Conservation (phyloP, 805 yeast genomes). For the Hanseniaspora hatyaiensis region DNA sequence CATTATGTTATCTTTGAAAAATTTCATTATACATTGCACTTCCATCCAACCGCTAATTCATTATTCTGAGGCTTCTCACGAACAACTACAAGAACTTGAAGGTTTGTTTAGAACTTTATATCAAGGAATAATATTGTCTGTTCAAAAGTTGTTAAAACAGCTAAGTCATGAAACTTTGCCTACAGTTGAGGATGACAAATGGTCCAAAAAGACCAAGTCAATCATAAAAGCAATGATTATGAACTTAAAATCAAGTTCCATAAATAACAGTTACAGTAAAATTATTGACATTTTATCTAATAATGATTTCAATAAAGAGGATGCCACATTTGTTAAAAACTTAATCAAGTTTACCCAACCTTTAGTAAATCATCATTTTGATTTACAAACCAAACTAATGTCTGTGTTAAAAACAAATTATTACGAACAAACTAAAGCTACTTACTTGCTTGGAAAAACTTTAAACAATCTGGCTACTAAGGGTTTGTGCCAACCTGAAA, state of each 20-base stretch:
- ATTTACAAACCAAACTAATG: slow-evolving; percentile 37
- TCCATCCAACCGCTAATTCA: background rate
- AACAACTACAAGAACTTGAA: slow-evolving; percentile 34
- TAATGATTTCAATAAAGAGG: slow-evolving; percentile 31
- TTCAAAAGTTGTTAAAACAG: slow-evolving; percentile 42
- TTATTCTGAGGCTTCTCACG: background rate
- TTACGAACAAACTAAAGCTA: slow-evolving; percentile 44
- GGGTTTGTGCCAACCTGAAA: slow-evolving; percentile 90
- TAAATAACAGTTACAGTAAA: slow-evolving; percentile 30
- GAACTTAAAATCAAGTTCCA: slow-evolving; percentile 32
- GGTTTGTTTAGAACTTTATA: slow-evolving; percentile 39
- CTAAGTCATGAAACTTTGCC: slow-evolving; percentile 28
- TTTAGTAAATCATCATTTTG: slow-evolving; percentile 46
- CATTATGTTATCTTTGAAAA: slow-evolving; percentile 35
- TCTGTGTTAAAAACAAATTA: slow-evolving; percentile 40
- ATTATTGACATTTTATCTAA: slow-evolving; percentile 30
- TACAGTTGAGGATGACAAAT: slow-evolving; percentile 46
- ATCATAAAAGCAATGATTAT: slow-evolving; percentile 35
- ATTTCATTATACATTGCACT: slow-evolving; percentile 29
- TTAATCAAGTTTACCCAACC: slow-evolving; percentile 50
- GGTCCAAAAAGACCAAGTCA: slow-evolving; percentile 48
- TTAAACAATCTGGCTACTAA: slow-evolving; percentile 53
- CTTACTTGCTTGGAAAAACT: slow-evolving; percentile 45
- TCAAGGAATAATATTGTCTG: slow-evolving; percentile 49
- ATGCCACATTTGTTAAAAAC: slow-evolving; percentile 36